Evolutionary conservation across 345 rosid genomes (phyloP), one percentile per base, ranked within the genome.

Genomic region (Microcos paniculata): DNA sequence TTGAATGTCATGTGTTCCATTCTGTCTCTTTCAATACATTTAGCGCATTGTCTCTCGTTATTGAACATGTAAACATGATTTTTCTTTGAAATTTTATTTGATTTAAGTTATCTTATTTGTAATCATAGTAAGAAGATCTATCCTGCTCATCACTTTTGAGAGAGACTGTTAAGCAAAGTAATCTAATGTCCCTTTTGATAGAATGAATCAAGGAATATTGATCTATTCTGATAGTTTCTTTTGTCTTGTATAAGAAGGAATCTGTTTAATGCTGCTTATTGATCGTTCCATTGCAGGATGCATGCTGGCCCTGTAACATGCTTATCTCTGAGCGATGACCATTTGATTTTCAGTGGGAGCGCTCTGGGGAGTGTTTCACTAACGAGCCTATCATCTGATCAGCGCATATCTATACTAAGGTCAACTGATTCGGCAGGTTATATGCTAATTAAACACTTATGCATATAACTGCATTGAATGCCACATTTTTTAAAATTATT

Each of bases 281-380:
- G 28, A 35, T 75, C 23, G 61, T 61, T 61, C 9, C 52, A 30
- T 78, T 81, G 73, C 88, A 94, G 98, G 92, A 92, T 90, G 86
- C 91, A 92, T 72, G 68, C 80, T 62, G 91, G 91, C 74, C 84
- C 97, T 14, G 81, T 91, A 72, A 89, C 92, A 65, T 90, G 96
- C 85, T 87, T 95, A 73, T 80, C 90, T 48, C 76, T 95, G 84
- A 83, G 88, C 48, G 91, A 89, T 1, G 94, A 82, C 73, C 96
- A 95, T 76, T 49, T 86, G 77, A 82, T 90, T 78, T 64, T 95
- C 63, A 84, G 93, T 71, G 94, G 98, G 45, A 90, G 94, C 62
- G 85, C 97, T 6, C 82, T 83, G 23, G 99, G 99, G 40, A 85
- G 90, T 86, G 85, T 95, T 62, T 82, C 88, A 18, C 62, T 95